A percentile compares a stretch with the other conserved stretches of the same genome.
Evolutionary conservation across 1,284 basidiomycete species (phyloP).

Genomic region (Tilletia walkeri): DNA sequence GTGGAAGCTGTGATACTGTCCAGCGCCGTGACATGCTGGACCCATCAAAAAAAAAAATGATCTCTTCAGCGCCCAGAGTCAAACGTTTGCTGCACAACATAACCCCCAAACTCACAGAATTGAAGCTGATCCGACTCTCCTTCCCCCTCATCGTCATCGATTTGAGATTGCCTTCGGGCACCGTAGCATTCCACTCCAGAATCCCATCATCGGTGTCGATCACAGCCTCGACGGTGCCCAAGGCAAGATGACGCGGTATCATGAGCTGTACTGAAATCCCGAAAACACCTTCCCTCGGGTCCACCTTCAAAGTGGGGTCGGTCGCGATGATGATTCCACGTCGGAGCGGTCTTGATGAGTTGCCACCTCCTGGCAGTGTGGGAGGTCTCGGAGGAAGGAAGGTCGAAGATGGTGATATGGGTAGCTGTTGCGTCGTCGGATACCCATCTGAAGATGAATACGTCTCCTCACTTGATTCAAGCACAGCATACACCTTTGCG

Average conservation of each 20-base stretch:
- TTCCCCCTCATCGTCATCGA: not conserved
- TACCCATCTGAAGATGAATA: not conserved
- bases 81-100: not conserved
- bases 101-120: not conserved
- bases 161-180: not conserved
- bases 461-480: not conserved
- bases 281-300: not conserved
- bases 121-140: not conserved
- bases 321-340: slow-evolving; percentile 5
- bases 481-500: not conserved
- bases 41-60: not conserved
- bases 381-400: slow-evolving; percentile 2
- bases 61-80: not conserved
- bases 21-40: not conserved
- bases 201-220: not conserved
- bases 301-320: not conserved
- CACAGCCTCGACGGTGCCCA: not conserved
- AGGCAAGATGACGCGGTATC: not conserved
- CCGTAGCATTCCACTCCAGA: not conserved
- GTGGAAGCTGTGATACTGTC: not conserved
- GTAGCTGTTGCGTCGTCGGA: not conserved
- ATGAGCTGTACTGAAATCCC: not conserved
- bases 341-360: not conserved
- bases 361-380: not conserved
- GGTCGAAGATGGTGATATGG: not conserved